Percentiles rank a stretch among this genome's conserved stretches.
Conservation (phyloP, 108 stramenopile genomes). For the Fistulifera pelliculosa region DNA sequence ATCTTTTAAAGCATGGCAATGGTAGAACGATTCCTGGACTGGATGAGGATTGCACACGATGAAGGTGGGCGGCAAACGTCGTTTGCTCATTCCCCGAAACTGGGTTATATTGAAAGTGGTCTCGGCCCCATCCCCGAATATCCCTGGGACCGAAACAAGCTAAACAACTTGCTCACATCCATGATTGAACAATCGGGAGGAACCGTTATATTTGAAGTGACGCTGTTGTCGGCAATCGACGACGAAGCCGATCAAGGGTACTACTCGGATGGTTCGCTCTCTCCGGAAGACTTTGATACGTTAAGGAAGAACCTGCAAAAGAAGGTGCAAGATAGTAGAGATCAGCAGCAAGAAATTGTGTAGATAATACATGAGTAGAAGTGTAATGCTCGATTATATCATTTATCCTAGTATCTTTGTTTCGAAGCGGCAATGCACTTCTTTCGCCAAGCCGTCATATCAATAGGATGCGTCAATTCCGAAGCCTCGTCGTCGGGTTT, state of each 20-base stretch:
- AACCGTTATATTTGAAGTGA: slow-evolving; percentile 68
- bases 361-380: too few species aligned
- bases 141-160: slow-evolving; percentile 52
- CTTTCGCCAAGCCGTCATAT: slow-evolving; percentile 91
- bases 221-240: slow-evolving; percentile 41
- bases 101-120: slow-evolving; percentile 58
- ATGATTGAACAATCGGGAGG: slow-evolving; percentile 71
- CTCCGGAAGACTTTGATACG: slow-evolving; percentile 48
- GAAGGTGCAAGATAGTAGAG: neutral
- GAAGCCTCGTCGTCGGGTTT: slow-evolving; percentile 90
- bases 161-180: slow-evolving; percentile 48
- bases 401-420: slow-evolving; percentile 38
- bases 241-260: slow-evolving; percentile 89
- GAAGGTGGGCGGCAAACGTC: slow-evolving; percentile 60
- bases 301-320: slow-evolving; percentile 16
- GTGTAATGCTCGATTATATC: too few species aligned
- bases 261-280: slow-evolving; percentile 58
- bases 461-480: slow-evolving; percentile 90
- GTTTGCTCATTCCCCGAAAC: slow-evolving; percentile 79
- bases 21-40: slow-evolving; percentile 67
- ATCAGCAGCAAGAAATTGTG: too few species aligned
- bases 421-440: slow-evolving; percentile 82
- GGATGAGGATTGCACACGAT: slow-evolving; percentile 80
- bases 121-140: slow-evolving; percentile 66
- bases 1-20: slow-evolving; percentile 82